A percentile compares a stretch with the other conserved stretches of the same genome.
These are phyloP conservation scores for Nakataea oryzae DNA, from an alignment of 2,329 filamentous ascomycete species.

Conservation along the genomic window DNA sequence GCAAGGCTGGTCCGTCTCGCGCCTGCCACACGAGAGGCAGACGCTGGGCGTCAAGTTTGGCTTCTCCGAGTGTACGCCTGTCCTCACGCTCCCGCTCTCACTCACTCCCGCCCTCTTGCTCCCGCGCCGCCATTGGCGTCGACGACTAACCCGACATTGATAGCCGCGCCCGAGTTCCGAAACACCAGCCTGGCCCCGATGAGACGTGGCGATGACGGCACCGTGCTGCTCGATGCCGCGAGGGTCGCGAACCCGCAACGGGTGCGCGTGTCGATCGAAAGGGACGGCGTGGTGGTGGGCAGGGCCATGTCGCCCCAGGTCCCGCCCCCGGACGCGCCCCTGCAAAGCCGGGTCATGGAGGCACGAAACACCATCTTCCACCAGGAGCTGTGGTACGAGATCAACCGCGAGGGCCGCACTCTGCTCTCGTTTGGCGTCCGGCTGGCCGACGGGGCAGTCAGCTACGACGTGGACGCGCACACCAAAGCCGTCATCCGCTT, in stretches of 20 bases:
- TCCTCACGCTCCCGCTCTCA: constrained; percentile 21
- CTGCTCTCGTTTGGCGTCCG: constrained; percentile 62
- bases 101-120: constrained; percentile 14
- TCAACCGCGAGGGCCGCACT: constrained; percentile 69
- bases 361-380: constrained; percentile 72
- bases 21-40: constrained; percentile 61
- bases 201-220: constrained; percentile 62
- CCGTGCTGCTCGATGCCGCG: constrained; percentile 61
- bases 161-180: constrained; percentile 46
- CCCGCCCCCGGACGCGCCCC: constrained; percentile 42
- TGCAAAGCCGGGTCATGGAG: constrained; percentile 61
- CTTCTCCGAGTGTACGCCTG: constrained; percentile 58
- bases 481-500: constrained; percentile 59
- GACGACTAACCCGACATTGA: constrained; percentile 8
- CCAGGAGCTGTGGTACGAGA: constrained; percentile 83
- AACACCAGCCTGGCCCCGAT: constrained; percentile 74
- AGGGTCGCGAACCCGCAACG: constrained; percentile 41
- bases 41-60: constrained; percentile 81
- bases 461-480: constrained; percentile 39
- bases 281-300: constrained; percentile 47
- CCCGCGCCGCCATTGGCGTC: constrained; percentile 4
- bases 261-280: constrained; percentile 57
- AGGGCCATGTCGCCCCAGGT: constrained; percentile 39
- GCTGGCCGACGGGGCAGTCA: constrained; percentile 46
- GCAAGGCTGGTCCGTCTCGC: constrained; percentile 77